A percentile compares a stretch with the other conserved stretches of the same genome.
Evolutionary conservation across 257 asterid genomes (phyloP).

Genomic region (Buddleja alternifolia): DNA sequence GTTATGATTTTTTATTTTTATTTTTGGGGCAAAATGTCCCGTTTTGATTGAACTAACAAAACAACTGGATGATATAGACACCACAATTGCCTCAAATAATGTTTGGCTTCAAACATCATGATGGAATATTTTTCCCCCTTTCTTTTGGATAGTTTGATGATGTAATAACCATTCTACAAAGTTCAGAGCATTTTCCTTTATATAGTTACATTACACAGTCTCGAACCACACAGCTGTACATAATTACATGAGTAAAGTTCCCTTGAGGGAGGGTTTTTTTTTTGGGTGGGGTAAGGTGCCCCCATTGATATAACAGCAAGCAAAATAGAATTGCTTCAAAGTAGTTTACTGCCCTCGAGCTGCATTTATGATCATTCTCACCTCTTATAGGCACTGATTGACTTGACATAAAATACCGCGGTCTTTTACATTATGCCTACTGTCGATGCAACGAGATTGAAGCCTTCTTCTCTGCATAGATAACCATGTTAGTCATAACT

Average conservation of each 20-base stretch:
- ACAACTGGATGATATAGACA: neutral
- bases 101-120: neutral
- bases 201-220: neutral
- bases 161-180: neutral
- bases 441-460: neutral
- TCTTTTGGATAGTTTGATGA: too few relatives aligned
- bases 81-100: conserved; percentile 18
- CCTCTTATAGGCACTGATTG: neutral
- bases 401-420: neutral
- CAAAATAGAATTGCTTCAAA: neutral
- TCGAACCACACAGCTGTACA: neutral
- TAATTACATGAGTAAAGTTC: neutral
- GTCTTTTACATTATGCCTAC: neutral
- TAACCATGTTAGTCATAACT: conserved; percentile 7
- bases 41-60: neutral
- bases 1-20: too few relatives aligned
- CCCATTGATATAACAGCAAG: neutral
- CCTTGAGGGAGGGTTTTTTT: neutral
- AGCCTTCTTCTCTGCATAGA: conserved; percentile 34
- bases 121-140: too few relatives aligned
- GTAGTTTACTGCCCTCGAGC: neutral
- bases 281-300: neutral
- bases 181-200: neutral
- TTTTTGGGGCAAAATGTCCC: too few relatives aligned
- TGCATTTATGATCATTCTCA: conserved; percentile 17